Percentiles rank a stretch among this genome's conserved stretches.
phyloP scores from a whole-genome alignment of 225 moss, liverwort and hornwort genomes.

The Straminergon stramineum region DNA sequence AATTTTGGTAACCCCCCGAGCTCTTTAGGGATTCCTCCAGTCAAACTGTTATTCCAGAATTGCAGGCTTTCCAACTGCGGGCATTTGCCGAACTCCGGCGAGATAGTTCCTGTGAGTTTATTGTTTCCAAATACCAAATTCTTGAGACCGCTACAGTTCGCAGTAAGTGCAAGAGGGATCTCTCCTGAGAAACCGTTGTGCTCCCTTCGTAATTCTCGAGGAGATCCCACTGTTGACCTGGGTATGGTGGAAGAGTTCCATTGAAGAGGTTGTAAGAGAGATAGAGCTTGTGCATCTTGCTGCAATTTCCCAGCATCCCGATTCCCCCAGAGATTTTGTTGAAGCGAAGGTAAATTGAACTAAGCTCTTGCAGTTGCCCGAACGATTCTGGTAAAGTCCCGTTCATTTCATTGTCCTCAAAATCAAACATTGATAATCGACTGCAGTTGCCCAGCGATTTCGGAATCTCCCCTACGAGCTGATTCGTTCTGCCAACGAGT shows the following conservation, averaged over 20 bases:
- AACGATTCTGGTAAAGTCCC: conserved; percentile 8
- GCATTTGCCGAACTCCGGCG: conserved; percentile 2
- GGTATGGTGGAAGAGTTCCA: conserved; percentile 8
- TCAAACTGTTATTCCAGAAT: conserved; percentile 12
- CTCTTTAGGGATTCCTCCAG: background rate
- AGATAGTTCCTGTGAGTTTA: conserved; percentile 1
- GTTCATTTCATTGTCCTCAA: conserved; percentile 3
- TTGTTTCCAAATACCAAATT: conserved; percentile 22
- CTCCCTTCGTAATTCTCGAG: conserved; percentile 15
- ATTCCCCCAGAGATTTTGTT: conserved; percentile 1
- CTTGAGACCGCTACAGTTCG: conserved; percentile 7
- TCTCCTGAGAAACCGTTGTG: conserved; percentile 2
- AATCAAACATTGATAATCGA: background rate
- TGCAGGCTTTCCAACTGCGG: conserved; percentile 15
- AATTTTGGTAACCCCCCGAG: background rate
- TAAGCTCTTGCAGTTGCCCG: conserved; percentile 1
- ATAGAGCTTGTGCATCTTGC: background rate
- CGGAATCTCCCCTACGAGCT: background rate
- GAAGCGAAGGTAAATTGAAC: background rate
- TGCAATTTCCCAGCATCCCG: conserved; percentile 21
- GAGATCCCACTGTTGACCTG: conserved; percentile 6
- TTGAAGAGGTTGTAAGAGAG: conserved; percentile 9
- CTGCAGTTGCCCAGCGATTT: conserved; percentile 8
- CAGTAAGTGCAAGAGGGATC: background rate
- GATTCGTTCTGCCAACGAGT: background rate